A percentile compares a stretch with the other conserved stretches of the same genome.
These are phyloP conservation scores for Fomitopsis palustris DNA, from an alignment of 1,284 basidiomycete genomes.

Conservation along the genomic window DNA sequence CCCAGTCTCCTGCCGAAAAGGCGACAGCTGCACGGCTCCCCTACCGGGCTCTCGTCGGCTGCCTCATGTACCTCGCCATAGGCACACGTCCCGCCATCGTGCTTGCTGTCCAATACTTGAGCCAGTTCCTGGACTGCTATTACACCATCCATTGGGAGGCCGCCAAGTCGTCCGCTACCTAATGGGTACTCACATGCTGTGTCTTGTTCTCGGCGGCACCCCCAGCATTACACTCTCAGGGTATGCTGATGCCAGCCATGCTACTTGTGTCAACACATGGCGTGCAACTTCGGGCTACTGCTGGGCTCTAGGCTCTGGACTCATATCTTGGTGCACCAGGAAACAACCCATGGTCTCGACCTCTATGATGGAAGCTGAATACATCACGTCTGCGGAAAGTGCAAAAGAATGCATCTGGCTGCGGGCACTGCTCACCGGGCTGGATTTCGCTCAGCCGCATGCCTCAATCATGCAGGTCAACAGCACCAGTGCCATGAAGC, in stretches of 20 bases:
- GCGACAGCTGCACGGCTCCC: conserved; percentile 3
- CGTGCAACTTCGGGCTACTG: conserved; percentile 23
- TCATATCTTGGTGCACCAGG: conserved; percentile 28
- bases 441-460: neutral
- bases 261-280: conserved; percentile 8
- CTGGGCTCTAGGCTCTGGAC: conserved; percentile 25
- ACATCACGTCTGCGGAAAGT: conserved; percentile 15
- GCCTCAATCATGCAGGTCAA: conserved; percentile 9
- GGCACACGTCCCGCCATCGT: conserved; percentile 15
- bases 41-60: conserved; percentile 14
- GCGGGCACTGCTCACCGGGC: conserved; percentile 6
- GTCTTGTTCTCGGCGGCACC: conserved; percentile 16
- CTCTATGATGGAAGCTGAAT: conserved; percentile 29
- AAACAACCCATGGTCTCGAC: conserved; percentile 28
- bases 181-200: conserved; percentile 15
- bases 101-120: conserved; percentile 13
- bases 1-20: neutral
- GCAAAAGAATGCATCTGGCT: conserved; percentile 24
- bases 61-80: conserved; percentile 15
- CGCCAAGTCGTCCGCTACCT: conserved; percentile 24
- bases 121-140: conserved; percentile 13
- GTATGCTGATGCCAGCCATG: conserved; percentile 36
- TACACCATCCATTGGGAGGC: conserved; percentile 19
- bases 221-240: conserved; percentile 23
- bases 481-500: conserved; percentile 12